Conservation (phyloP, 1,139 yeast species). For the Taphrina flavorubra region DNA sequence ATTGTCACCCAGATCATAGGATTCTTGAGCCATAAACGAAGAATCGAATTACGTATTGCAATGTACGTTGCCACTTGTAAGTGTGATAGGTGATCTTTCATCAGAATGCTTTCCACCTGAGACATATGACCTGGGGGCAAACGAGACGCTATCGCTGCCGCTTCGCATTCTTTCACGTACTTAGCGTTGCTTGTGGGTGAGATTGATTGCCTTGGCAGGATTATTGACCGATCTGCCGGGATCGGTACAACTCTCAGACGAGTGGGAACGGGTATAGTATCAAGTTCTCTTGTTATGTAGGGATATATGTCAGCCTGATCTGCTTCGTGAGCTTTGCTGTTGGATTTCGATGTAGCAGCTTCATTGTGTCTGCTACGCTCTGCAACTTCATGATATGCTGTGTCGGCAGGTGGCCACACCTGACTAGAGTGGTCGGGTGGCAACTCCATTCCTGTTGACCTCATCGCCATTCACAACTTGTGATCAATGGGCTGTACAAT, state of each 20-base stretch:
- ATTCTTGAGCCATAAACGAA: constrained; percentile 56
- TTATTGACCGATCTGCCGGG: neutral
- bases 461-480: too few species aligned
- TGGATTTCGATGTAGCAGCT: too few species aligned
- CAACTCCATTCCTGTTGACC: too few species aligned
- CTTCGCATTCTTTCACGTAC: constrained; percentile 45
- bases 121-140: constrained; percentile 53
- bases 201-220: constrained; percentile 17
- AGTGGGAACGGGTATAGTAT: constrained; percentile 12
- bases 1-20: constrained; percentile 55
- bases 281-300: neutral
- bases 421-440: too few species aligned
- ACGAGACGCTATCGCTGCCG: constrained; percentile 56
- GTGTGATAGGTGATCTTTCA: constrained; percentile 52
- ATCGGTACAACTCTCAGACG: neutral
- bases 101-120: constrained; percentile 52
- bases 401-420: too few species aligned
- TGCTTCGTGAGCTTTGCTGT: too few species aligned
- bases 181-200: constrained; percentile 8
- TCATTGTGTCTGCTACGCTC: too few species aligned
- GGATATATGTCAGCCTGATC: neutral
- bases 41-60: constrained; percentile 55
- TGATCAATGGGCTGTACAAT: too few species aligned
- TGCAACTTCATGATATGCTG: too few species aligned
- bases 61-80: constrained; percentile 56